phyloP scores from a whole-genome alignment of 768 basidiomycete genomes.

The Tylopilus subfusipes region DNA sequence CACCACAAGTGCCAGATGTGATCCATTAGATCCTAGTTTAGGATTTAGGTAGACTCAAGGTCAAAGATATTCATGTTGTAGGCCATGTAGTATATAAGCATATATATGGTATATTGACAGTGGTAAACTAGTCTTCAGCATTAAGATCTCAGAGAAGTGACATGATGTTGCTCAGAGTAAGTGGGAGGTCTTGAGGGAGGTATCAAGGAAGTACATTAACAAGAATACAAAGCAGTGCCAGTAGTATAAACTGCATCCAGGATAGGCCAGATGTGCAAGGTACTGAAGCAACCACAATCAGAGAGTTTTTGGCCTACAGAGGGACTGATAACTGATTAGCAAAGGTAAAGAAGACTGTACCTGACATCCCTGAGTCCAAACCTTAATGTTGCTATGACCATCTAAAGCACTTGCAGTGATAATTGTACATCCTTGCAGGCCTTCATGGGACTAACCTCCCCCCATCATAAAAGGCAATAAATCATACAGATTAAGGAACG shows the following conservation, averaged over 20 bases:
- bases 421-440: not conserved
- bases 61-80: too few species aligned
- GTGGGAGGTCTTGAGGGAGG: not conserved
- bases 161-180: not conserved
- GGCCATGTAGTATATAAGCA: too few species aligned
- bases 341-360: not conserved
- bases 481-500: too few species aligned
- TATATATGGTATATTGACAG: too few species aligned
- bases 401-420: not conserved
- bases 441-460: not conserved
- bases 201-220: not conserved
- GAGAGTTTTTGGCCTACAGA: too few species aligned
- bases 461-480: too few species aligned
- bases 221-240: not conserved
- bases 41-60: too few species aligned
- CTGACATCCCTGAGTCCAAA: not conserved
- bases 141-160: not conserved
- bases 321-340: not conserved
- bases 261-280: not conserved
- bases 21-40: too few species aligned
- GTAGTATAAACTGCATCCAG: not conserved
- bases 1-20: too few species aligned
- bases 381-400: slow-evolving; percentile 4
- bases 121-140: not conserved
- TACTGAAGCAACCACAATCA: too few species aligned